A percentile compares a stretch with the other conserved stretches of the same genome.
Conservation (phyloP, 1,284 basidiomycete species). For the Boletus austroedulis region DNA sequence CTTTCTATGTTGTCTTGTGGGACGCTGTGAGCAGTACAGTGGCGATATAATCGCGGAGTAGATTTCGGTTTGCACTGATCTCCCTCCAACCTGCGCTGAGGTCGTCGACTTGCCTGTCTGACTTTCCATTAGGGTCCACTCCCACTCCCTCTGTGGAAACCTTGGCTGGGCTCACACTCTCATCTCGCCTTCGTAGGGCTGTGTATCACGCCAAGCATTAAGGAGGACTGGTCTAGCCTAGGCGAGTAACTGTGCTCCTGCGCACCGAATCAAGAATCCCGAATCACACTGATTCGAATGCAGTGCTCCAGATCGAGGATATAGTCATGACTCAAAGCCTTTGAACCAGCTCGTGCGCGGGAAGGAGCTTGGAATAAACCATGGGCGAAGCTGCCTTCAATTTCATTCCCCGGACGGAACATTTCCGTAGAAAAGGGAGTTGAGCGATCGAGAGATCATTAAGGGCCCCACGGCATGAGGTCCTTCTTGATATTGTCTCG, state of each 20-base stretch:
- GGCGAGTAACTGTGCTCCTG: slow-evolving; percentile 43
- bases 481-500: slow-evolving; percentile 61
- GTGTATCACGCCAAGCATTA: slow-evolving; percentile 70
- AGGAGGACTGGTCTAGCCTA: slow-evolving; percentile 74
- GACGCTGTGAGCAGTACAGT: slow-evolving; percentile 6
- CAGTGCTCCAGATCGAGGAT: slow-evolving; percentile 50
- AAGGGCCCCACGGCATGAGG: slow-evolving; percentile 62
- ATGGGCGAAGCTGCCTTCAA: slow-evolving; percentile 37
- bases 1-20: slow-evolving; percentile 9
- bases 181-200: slow-evolving; percentile 60
- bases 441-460: slow-evolving; percentile 80
- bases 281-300: slow-evolving; percentile 12
- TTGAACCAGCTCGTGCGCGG: slow-evolving; percentile 62
- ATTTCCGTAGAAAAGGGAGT: slow-evolving; percentile 66
- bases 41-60: slow-evolving; percentile 8
- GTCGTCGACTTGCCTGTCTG: not conserved
- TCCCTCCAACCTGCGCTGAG: not conserved
- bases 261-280: slow-evolving; percentile 10
- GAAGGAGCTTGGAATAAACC: slow-evolving; percentile 27
- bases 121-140: not conserved
- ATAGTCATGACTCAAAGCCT: slow-evolving; percentile 77
- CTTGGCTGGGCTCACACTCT: slow-evolving; percentile 1
- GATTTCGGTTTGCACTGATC: slow-evolving; percentile 4
- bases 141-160: not conserved
- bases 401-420: slow-evolving; percentile 52